Base-by-base conservation (phyloP, 208 protist species). In the Porcisia hertigi region DNA sequence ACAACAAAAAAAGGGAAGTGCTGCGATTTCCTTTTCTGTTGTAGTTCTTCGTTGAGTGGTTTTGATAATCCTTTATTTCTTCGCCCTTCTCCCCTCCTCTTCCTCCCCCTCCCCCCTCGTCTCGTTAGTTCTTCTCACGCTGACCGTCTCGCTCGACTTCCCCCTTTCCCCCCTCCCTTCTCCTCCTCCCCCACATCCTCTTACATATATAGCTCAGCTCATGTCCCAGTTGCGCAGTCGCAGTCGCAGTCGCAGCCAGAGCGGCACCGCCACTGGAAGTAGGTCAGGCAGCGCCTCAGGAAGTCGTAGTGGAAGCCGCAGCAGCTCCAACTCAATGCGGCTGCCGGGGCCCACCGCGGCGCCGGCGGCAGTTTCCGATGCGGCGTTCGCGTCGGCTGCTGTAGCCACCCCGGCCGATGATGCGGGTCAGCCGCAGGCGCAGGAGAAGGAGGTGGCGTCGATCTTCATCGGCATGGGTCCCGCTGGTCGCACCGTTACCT, bases 401-500 rank as follows among this genome's bases (percentile, higher is more conserved):
- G 63, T 20, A 2, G 60, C 70, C 1, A 43, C 30, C 59, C 25
- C n/a, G 18, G 49, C 6, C 18, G 36, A 16, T 25, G 54, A 41
- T 25, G 25, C 65, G 49, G 49, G 43, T 23, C 52, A 55, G 58
- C 9, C 60, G 7, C 49, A 54, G 57, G 62, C 7, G 36, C 57
- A 57, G 25, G 52, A 52, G 36, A 57, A 59, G 25, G 81, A 78
- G 30, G 54, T 81, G 75, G 58, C 79, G 1, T 94, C 90, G 3
- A 75, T 94, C 62, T 94, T 88, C 59, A 87, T 94, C 67, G 88
- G 90, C 20, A 83, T 94, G 45, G 90, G 90, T 18, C 88, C 87
- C 1, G 80, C 75, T 0, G 87, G 77, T 1, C 82, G 80, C 73
- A 73, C 23, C 16, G 76, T 92, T 23, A 80, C 34, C 6, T n/a